phyloP scores from a whole-genome alignment of 495 filamentous ascomycete genomes.

The Hamigera avellanea region DNA sequence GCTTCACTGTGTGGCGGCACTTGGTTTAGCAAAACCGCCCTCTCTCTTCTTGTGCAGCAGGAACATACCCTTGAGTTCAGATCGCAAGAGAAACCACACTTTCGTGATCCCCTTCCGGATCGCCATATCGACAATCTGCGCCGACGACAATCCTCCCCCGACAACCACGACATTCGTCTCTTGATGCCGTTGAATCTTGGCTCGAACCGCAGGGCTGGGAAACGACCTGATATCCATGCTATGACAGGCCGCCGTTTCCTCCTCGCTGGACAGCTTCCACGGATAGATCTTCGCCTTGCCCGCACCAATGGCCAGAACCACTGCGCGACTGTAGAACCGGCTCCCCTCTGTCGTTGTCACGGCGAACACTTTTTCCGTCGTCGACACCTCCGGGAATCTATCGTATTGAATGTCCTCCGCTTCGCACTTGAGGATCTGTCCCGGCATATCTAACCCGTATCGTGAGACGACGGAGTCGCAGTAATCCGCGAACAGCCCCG shows the following conservation, averaged over 20 bases:
- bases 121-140: slow-evolving; percentile 47
- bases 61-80: slow-evolving; percentile 35
- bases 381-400: slow-evolving; percentile 15
- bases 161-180: slow-evolving; percentile 44
- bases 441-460: slow-evolving; percentile 36
- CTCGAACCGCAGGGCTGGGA: slow-evolving; percentile 28
- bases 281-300: slow-evolving; percentile 34
- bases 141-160: slow-evolving; percentile 50
- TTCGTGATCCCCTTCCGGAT: slow-evolving; percentile 39
- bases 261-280: slow-evolving; percentile 21
- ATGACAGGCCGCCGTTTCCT: slow-evolving; percentile 39
- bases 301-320: slow-evolving; percentile 46
- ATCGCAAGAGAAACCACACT: slow-evolving; percentile 47
- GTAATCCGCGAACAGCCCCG: slow-evolving; percentile 43
- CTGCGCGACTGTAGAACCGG: slow-evolving; percentile 34
- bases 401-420: slow-evolving; percentile 42
- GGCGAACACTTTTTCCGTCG: slow-evolving; percentile 35
- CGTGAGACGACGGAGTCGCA: slow-evolving; percentile 40
- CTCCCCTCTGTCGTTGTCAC: slow-evolving; percentile 32
- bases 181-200: slow-evolving; percentile 33
- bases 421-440: slow-evolving; percentile 32
- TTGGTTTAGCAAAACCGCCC: not conserved
- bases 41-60: not conserved
- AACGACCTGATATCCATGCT: slow-evolving; percentile 42
- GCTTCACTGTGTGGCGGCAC: slow-evolving; percentile 34